Conservation (phyloP, 2,329 filamentous ascomycete species). For the Diaporthe nobilis region DNA sequence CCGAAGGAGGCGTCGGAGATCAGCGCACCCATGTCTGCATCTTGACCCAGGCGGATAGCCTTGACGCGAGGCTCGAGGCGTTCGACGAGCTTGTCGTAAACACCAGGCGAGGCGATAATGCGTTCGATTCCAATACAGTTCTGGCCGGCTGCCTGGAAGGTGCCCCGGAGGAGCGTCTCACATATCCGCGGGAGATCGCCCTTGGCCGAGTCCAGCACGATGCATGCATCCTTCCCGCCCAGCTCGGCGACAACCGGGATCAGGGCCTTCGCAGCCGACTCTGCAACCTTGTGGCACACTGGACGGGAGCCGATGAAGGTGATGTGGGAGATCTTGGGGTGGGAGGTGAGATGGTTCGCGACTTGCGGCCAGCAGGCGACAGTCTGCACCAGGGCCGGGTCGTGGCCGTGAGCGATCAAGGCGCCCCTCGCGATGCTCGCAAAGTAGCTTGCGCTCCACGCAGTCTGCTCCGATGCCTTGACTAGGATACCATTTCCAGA, state of each 20-base stretch:
- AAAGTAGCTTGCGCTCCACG: conserved; percentile 92
- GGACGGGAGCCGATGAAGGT: conserved; percentile 95
- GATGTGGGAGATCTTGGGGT: conserved; percentile 86
- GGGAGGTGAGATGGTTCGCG: conserved; percentile 86
- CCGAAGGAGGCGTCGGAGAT: conserved; percentile 84
- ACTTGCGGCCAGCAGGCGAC: conserved; percentile 90
- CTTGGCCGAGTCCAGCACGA: conserved; percentile 84
- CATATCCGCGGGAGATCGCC: conserved; percentile 78
- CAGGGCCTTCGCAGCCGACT: conserved; percentile 86
- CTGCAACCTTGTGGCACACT: conserved; percentile 89
- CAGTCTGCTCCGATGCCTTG: conserved; percentile 95
- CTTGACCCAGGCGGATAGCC: conserved; percentile 81
- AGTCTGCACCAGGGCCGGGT: conserved; percentile 84
- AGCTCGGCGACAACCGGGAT: conserved; percentile 92
- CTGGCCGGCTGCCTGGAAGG: conserved; percentile 95
- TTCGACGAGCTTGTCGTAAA: conserved; percentile 80
- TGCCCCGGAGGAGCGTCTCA: conserved; percentile 89
- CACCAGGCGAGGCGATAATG: conserved; percentile 82
- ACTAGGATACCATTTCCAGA: conserved; percentile 89
- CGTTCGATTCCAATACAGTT: conserved; percentile 99
- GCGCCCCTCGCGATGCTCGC: conserved; percentile 83
- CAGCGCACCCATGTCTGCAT: conserved; percentile 89
- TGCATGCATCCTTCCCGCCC: conserved; percentile 93
- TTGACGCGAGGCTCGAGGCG: conserved; percentile 81
- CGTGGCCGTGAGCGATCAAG: conserved; percentile 85